Percentiles rank a stretch among this genome's conserved stretches.
Evolutionary conservation across 306 rosid genomes (phyloP).

Genomic region (Cucumis cinereus): DNA sequence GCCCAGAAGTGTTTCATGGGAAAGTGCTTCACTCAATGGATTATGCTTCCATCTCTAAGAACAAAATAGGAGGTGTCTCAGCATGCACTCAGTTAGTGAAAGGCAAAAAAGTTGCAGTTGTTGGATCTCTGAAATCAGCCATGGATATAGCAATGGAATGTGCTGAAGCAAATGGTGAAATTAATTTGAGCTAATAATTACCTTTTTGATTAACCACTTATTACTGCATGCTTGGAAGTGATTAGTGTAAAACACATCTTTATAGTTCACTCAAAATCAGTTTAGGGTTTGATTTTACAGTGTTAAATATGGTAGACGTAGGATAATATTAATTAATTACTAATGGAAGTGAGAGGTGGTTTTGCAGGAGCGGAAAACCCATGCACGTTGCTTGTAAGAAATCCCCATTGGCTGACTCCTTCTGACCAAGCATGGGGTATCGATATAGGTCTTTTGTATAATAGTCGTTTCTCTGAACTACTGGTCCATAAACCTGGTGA

Average conservation of each 20-base stretch:
- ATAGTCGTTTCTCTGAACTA: slow-evolving; percentile 15
- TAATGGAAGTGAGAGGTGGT: too few species aligned
- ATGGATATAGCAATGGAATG: slow-evolving; percentile 42
- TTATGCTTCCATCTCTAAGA: slow-evolving; percentile 26
- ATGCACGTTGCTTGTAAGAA: slow-evolving; percentile 33
- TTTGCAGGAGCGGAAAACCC: slow-evolving; percentile 25
- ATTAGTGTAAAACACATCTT: too few species aligned
- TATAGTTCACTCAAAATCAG: too few species aligned
- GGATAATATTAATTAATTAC: too few species aligned
- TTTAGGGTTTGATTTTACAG: too few species aligned
- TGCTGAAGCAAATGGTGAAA: slow-evolving; percentile 28
- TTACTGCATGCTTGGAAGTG: too few species aligned
- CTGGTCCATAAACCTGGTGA: too few species aligned
- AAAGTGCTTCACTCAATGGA: slow-evolving; percentile 47
- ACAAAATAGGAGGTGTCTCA: too few species aligned
- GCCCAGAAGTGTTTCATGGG: slow-evolving; percentile 39
- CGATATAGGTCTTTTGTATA: slow-evolving; percentile 18
- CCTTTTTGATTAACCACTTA: too few species aligned
- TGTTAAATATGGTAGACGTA: too few species aligned
- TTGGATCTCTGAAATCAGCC: slow-evolving; percentile 47
- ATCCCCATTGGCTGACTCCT: slow-evolving; percentile 28
- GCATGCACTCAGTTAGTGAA: slow-evolving; percentile 18
- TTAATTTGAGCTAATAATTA: too few species aligned
- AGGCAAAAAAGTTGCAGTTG: slow-evolving; percentile 21
- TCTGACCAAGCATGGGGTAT: slow-evolving; percentile 21